A percentile compares a stretch with the other conserved stretches of the same genome.
Conservation (phyloP, 2,329 filamentous ascomycete genomes). For the Pleoardoris graminearum region DNA sequence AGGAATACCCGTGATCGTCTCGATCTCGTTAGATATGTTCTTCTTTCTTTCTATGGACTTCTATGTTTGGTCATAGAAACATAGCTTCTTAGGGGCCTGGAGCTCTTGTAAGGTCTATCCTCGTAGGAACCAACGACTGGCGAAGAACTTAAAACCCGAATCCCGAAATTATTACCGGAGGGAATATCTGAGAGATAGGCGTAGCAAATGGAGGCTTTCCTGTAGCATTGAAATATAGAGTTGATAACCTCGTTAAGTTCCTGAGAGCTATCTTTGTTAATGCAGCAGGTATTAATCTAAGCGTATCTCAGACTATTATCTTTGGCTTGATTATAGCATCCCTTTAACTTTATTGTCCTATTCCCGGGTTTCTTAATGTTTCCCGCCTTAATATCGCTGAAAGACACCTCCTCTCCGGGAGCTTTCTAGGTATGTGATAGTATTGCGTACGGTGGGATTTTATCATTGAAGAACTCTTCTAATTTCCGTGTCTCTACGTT, state of each 20-base stretch:
- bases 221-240: not conserved
- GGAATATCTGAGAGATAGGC: not conserved
- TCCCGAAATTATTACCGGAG: not conserved
- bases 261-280: not conserved
- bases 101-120: not conserved
- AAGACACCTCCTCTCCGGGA: not conserved
- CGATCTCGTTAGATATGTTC: not conserved
- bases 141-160: not conserved
- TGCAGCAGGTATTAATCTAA: not conserved
- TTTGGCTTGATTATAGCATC: not conserved
- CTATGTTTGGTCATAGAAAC: too few species aligned
- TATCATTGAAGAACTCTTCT: not conserved
- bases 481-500: not conserved
- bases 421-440: not conserved
- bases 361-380: not conserved
- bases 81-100: not conserved
- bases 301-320: not conserved
- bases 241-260: not conserved
- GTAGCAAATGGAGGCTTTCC: not conserved
- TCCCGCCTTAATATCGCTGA: not conserved
- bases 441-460: not conserved
- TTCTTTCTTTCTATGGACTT: too few species aligned
- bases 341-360: not conserved
- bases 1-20: not conserved
- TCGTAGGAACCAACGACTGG: not conserved